Evolutionary conservation across 2,329 filamentous ascomycete species (phyloP).

Genomic region (Cyphellophora attinorum): DNA sequence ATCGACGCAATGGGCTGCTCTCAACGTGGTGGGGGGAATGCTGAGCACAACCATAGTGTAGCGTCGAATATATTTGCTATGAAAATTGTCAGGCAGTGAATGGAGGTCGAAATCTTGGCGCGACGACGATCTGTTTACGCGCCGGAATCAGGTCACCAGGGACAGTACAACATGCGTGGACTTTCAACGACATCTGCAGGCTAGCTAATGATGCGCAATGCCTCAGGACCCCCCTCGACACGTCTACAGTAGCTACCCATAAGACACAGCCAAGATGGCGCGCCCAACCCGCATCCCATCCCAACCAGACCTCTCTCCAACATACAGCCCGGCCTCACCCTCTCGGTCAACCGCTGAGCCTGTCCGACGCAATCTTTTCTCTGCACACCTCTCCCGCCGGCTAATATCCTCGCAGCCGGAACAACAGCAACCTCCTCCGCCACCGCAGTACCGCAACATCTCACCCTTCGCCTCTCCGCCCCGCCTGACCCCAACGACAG

Average conservation of each 20-base stretch:
- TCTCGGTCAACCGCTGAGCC: conserved; percentile 16
- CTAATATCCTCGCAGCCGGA: conserved; percentile 20
- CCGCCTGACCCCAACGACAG: neutral
- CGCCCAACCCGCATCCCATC: conserved; percentile 2
- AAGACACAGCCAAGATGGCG: conserved; percentile 1
- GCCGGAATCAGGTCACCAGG: no score
- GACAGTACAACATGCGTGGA: no score
- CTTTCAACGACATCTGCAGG: no score
- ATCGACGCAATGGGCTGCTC: no score
- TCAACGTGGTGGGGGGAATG: no score
- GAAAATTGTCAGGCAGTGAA: neutral
- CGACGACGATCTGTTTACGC: neutral
- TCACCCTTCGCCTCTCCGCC: conserved; percentile 6
- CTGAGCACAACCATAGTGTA: no score
- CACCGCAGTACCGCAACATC: conserved; percentile 5
- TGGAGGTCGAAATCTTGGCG: no score
- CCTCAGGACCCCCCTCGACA: no score
- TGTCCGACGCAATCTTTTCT: conserved; percentile 35
- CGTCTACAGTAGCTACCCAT: no score
- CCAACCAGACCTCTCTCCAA: conserved; percentile 5
- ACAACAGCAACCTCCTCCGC: conserved; percentile 9
- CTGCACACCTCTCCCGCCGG: conserved; percentile 32
- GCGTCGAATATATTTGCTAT: neutral
- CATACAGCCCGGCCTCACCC: conserved; percentile 2
- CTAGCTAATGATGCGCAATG: no score